A percentile compares a stretch with the other conserved stretches of the same genome.
phyloP scores from a whole-genome alignment of 176 grass and related monocot genomes.

The Neostapfia colusana region DNA sequence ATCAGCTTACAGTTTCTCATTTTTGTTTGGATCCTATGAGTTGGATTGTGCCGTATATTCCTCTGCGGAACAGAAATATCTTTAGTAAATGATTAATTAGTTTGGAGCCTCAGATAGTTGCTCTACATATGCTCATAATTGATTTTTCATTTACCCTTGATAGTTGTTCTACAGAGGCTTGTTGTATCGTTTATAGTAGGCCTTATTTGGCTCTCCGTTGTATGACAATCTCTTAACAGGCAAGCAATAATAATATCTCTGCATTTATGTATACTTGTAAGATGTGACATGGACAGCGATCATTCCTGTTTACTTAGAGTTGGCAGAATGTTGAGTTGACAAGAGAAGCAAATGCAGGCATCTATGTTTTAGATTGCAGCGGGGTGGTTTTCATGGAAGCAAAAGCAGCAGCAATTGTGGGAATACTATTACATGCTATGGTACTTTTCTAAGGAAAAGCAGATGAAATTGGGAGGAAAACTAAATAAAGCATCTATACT shows the following conservation, averaged over 20 bases:
- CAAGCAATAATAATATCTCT: not conserved
- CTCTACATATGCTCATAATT: conserved; percentile 15
- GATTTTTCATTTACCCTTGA: conserved; percentile 11
- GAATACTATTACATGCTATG: not conserved
- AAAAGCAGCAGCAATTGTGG: too few relatives aligned
- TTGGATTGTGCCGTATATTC: conserved; percentile 49
- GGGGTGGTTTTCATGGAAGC: not conserved
- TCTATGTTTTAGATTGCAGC: not conserved
- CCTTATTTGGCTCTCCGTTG: not conserved
- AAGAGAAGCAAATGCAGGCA: not conserved
- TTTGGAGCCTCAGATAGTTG: conserved; percentile 27
- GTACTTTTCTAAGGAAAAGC: too few relatives aligned
- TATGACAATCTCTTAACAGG: not conserved
- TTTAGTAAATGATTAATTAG: conserved; percentile 36
- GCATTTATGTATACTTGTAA: not conserved
- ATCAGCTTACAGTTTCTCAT: conserved; percentile 30
- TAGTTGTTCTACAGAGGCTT: conserved; percentile 27
- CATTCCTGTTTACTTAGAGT: too few relatives aligned
- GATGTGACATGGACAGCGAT: not conserved
- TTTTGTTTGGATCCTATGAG: conserved; percentile 46
- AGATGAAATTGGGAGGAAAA: not conserved
- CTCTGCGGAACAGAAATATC: conserved; percentile 36
- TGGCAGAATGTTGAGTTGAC: not conserved
- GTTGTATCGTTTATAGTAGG: conserved; percentile 32
- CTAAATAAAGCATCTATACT: not conserved